Base-by-base conservation (phyloP, 1,139 yeast species). In the Protomyces lactucae-debilis region DNA sequence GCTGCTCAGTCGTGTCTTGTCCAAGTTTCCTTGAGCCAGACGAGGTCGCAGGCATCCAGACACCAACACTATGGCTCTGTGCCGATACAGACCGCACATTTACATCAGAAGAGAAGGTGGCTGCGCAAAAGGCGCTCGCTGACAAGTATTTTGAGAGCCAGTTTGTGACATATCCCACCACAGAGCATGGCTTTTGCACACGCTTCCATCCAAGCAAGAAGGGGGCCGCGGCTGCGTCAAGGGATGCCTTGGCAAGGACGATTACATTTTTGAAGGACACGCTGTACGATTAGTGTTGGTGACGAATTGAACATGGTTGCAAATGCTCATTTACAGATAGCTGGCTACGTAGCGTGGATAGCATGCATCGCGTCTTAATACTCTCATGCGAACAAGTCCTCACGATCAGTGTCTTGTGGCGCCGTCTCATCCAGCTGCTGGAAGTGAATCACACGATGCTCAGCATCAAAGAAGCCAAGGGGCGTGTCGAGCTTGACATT, bases 361-460 rank as follows among this genome's bases (percentile, higher is more conserved):
- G n/a, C 21, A 16, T 46, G 25, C 16, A 12, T 46, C 35, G 10
- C 46, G 6, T n/a, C 18, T 40, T n/a, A 21, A 21, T 21, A 21
- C 25, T 10, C 21, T 52, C 18, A 59, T 14, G 63, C 63, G 39
- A 59, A 59, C 3, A 59, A 46, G 32, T 59, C 63, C 52, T 59
- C 63, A 25, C 63, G 56, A 37, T 59, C 63, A 2, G 63, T 52
- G 36, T 59, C 63, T 35, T 59, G 63, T 16, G 63, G 63, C 39
- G 57, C 46, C 9, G 52, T 51, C 45, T 59, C 63, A 21, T 59
- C 63, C n/a, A 59, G 40, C 53, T 59, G 63, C 14, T 84, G 78
- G 76, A 93, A 95, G 76, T 93, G 99, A 36, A 86, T 80, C 6
- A 97, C 95, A 57, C 99, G 85, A 72, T 95, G 99, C 46, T 84